Conservation (phyloP, 179 eudicot species). For the Corrigiola litoralis region DNA sequence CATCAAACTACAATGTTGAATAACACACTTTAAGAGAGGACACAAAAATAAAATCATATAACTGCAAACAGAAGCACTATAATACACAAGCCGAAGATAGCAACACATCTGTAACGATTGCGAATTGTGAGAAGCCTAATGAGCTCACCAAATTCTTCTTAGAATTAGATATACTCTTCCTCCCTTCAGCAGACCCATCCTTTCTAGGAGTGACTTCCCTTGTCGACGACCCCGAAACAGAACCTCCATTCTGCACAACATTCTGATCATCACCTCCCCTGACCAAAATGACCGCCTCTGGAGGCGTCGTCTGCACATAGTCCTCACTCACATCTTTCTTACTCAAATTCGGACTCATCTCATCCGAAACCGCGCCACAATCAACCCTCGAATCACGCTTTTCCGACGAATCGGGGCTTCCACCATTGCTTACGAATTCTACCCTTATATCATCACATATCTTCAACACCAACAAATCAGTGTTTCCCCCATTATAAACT, state of each 20-base stretch:
- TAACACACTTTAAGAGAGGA: too few relatives aligned
- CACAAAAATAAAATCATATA: neutral
- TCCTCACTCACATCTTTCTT: slow-evolving; percentile 19
- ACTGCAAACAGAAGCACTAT: neutral
- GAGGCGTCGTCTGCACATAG: slow-evolving; percentile 51
- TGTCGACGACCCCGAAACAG: slow-evolving; percentile 12
- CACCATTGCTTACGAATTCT: neutral
- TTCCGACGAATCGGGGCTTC: neutral
- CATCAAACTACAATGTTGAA: neutral
- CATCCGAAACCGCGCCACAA: slow-evolving; percentile 5
- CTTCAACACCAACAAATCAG: slow-evolving; percentile 3
- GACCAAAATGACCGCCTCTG: slow-evolving; percentile 32
- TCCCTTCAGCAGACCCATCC: slow-evolving; percentile 7
- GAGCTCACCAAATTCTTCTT: slow-evolving; percentile 32
- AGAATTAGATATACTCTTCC: slow-evolving; percentile 14
- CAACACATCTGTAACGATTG: neutral
- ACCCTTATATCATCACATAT: slow-evolving; percentile 12
- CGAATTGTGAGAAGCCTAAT: neutral
- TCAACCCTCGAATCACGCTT: slow-evolving; percentile 9
- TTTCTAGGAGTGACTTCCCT: slow-evolving; percentile 14
- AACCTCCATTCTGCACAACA: neutral
- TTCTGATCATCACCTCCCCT: slow-evolving; percentile 14
- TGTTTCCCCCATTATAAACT: neutral
- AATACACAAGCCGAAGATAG: neutral
- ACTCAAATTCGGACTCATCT: slow-evolving; percentile 20